Evolutionary conservation across 106 monocot genomes (phyloP).

Genomic region (Platanthera zijinensis): DNA sequence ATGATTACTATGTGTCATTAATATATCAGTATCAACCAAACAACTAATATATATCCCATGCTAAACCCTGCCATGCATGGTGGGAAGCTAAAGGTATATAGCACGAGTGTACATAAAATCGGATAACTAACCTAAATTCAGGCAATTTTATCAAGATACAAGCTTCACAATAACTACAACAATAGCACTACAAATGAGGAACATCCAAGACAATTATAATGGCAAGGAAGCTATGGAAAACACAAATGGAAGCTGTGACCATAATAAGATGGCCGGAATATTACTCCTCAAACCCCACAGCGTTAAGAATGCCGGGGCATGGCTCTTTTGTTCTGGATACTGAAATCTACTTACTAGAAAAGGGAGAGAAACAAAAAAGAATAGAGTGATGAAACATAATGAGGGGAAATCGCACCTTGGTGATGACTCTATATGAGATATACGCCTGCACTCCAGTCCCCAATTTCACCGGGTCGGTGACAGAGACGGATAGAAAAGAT

Average conservation of each 20-base stretch:
- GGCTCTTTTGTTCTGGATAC: neutral
- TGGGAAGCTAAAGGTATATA: neutral
- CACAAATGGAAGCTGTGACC: neutral
- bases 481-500: constrained; percentile 67
- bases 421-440: constrained; percentile 93
- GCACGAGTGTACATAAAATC: neutral
- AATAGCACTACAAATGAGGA: neutral
- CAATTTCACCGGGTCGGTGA: constrained; percentile 92
- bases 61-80: neutral
- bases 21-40: neutral
- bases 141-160: neutral
- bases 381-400: neutral
- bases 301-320: neutral
- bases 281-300: neutral
- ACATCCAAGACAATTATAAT: neutral
- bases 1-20: neutral
- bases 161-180: neutral
- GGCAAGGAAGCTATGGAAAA: neutral
- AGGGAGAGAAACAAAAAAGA: neutral
- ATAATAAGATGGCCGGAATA: neutral
- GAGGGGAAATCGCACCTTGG: constrained; percentile 43
- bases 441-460: constrained; percentile 97
- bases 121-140: neutral
- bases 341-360: neutral
- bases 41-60: neutral